Evolutionary conservation across 805 yeast species (phyloP).

Genomic region (Saccharomycopsis fodiens): DNA sequence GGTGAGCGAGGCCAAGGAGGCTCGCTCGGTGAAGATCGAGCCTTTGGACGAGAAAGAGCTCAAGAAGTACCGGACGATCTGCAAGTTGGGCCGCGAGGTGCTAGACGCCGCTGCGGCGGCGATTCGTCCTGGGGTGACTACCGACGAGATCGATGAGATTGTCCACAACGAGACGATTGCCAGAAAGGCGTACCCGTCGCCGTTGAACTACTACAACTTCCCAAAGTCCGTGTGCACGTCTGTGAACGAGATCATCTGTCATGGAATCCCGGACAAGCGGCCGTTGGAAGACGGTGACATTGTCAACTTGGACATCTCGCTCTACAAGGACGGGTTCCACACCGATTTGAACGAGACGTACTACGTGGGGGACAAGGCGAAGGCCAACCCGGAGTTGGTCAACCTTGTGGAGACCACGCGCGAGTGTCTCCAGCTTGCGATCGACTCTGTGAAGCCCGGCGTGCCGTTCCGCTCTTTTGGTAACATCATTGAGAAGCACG

Average conservation of each 20-base stretch:
- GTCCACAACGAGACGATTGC: constrained; percentile 85
- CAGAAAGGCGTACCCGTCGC: constrained; percentile 89
- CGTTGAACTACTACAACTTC: constrained; percentile 87
- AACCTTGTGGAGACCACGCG: constrained; percentile 88
- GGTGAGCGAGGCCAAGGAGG: constrained; percentile 63
- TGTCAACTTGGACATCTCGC: constrained; percentile 79
- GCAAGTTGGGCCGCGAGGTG: constrained; percentile 76
- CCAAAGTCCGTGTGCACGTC: constrained; percentile 93
- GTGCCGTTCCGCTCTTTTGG: constrained; percentile 81
- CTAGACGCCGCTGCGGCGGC: constrained; percentile 82
- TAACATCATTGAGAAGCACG: constrained; percentile 80
- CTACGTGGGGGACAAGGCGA: constrained; percentile 88
- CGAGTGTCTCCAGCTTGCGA: constrained; percentile 79
- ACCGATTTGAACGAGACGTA: constrained; percentile 95
- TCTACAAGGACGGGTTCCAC: constrained; percentile 83
- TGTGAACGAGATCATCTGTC: constrained; percentile 91
- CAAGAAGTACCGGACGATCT: constrained; percentile 67
- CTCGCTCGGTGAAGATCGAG: constrained; percentile 58
- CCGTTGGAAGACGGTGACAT: constrained; percentile 90
- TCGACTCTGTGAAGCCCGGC: constrained; percentile 85
- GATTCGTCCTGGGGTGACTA: constrained; percentile 80
- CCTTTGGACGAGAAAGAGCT: constrained; percentile 61
- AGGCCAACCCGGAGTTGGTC: constrained; percentile 70
- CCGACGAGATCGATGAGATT: constrained; percentile 82
- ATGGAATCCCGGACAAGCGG: constrained; percentile 92